Conservation (phyloP, 1,284 basidiomycete genomes). For the Fomes fomentarius region DNA sequence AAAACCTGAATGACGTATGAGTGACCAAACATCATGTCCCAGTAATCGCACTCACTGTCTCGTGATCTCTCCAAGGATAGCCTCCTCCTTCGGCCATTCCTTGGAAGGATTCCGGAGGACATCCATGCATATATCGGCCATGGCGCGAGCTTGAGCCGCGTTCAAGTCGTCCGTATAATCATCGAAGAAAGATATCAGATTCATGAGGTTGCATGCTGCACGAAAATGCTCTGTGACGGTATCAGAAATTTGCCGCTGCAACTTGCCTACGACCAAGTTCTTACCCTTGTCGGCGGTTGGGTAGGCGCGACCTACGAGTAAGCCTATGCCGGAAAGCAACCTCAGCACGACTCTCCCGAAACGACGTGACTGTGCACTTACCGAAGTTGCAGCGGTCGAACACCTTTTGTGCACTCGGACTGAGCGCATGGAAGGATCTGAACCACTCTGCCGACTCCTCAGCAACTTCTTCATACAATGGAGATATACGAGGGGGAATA, state of each 20-base stretch:
- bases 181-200: slow-evolving; percentile 43
- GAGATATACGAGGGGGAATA: slow-evolving; percentile 27
- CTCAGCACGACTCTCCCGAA: too few species aligned
- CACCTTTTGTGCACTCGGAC: slow-evolving; percentile 28
- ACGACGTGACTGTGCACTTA: slow-evolving; percentile 1
- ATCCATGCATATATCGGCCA: not conserved
- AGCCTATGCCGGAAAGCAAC: slow-evolving; percentile 31
- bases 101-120: slow-evolving; percentile 34
- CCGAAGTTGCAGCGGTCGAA: slow-evolving; percentile 25
- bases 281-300: slow-evolving; percentile 21
- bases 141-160: slow-evolving; percentile 18
- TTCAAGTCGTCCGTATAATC: slow-evolving; percentile 39
- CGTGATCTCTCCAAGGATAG: slow-evolving; percentile 34
- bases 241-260: not conserved
- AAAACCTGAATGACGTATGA: slow-evolving; percentile 15
- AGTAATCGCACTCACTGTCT: slow-evolving; percentile 27
- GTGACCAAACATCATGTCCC: not conserved
- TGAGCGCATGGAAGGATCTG: slow-evolving; percentile 31
- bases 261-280: not conserved
- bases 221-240: slow-evolving; percentile 26
- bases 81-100: slow-evolving; percentile 33
- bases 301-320: slow-evolving; percentile 29
- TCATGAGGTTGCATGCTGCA: slow-evolving; percentile 41
- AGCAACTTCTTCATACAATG: slow-evolving; percentile 28
- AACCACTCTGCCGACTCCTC: slow-evolving; percentile 34